Evolutionary conservation across 176 grass and related monocot genomes (phyloP).

Genomic region (Puya raimondii): DNA sequence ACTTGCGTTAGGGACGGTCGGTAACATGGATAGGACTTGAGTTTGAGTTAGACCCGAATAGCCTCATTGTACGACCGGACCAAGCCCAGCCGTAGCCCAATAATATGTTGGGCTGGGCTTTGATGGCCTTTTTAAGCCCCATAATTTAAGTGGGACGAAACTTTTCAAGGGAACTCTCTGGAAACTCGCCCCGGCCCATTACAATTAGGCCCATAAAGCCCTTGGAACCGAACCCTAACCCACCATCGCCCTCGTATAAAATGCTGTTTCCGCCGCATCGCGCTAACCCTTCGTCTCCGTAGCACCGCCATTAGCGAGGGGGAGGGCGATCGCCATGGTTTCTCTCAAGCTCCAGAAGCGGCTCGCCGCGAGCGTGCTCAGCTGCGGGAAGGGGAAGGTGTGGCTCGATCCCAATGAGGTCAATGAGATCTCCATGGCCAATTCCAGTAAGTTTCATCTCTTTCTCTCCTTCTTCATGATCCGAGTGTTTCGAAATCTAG

Average conservation of each 20-base stretch:
- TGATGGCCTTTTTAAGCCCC: too few species aligned
- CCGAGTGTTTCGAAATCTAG: not conserved
- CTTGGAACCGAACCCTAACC: constrained; percentile 28
- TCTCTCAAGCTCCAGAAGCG: constrained; percentile 61
- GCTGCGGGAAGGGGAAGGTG: constrained; percentile 60
- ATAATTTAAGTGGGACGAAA: too few species aligned
- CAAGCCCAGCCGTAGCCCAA: too few species aligned
- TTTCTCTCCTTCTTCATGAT: not conserved
- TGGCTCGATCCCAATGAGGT: constrained; percentile 69
- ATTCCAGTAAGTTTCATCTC: constrained; percentile 33
- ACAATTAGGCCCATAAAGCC: not conserved
- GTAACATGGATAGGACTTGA: too few species aligned
- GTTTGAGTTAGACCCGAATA: too few species aligned
- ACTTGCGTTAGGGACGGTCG: too few species aligned
- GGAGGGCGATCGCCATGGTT: constrained; percentile 29
- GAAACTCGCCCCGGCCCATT: too few species aligned
- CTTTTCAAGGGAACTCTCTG: too few species aligned
- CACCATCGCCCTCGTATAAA: constrained; percentile 2
- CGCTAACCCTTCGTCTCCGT: not conserved
- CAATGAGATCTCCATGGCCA: constrained; percentile 72
- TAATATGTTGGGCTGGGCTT: too few species aligned
- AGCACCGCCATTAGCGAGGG: not conserved
- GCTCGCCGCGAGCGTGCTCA: constrained; percentile 46
- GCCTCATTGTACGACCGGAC: too few species aligned
- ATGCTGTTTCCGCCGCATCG: constrained; percentile 2